These are phyloP conservation scores for Sclerospora graminicola DNA, from an alignment of 352 stramenopile genomes.

Conservation along the genomic window DNA sequence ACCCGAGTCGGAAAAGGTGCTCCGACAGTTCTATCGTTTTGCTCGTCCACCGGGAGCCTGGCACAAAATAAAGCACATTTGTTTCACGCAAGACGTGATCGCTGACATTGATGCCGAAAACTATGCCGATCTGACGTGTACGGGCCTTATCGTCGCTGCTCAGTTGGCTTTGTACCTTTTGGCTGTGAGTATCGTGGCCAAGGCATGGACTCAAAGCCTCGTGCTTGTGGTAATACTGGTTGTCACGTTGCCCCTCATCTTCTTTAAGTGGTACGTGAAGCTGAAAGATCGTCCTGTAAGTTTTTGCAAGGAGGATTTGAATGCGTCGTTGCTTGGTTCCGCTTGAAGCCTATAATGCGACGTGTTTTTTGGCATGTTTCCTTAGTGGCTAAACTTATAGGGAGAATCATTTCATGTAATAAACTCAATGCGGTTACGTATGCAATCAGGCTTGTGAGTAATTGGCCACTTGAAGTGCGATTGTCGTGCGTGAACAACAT, in stretches of 20 bases:
- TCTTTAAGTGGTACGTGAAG: slow-evolving; percentile 71
- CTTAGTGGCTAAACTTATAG: too few relatives aligned
- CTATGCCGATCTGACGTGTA: slow-evolving; percentile 45
- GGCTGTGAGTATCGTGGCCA: slow-evolving; percentile 50
- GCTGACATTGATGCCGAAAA: slow-evolving; percentile 54
- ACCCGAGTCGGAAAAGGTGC: slow-evolving; percentile 33
- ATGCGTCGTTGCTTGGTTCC: slow-evolving; percentile 29
- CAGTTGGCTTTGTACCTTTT: slow-evolving; percentile 60
- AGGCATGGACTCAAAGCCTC: slow-evolving; percentile 45
- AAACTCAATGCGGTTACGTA: too few relatives aligned
- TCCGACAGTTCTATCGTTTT: slow-evolving; percentile 59
- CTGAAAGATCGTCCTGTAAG: slow-evolving; percentile 46
- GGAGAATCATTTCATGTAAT: too few relatives aligned
- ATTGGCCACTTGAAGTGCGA: slow-evolving; percentile 10
- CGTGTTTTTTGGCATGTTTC: too few relatives aligned
- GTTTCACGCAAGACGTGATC: slow-evolving; percentile 42
- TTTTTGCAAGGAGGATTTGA: slow-evolving; percentile 41
- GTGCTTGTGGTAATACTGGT: slow-evolving; percentile 32
- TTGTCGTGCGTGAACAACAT: neutral
- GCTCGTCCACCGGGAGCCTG: slow-evolving; percentile 50
- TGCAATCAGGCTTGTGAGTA: slow-evolving; percentile 8
- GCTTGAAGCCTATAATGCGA: too few relatives aligned
- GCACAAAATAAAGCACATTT: slow-evolving; percentile 45
- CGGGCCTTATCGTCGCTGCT: slow-evolving; percentile 44
- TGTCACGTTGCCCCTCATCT: slow-evolving; percentile 42